Evolutionary conservation across 345 rosid genomes (phyloP).

Genomic region (Citrus sp.): DNA sequence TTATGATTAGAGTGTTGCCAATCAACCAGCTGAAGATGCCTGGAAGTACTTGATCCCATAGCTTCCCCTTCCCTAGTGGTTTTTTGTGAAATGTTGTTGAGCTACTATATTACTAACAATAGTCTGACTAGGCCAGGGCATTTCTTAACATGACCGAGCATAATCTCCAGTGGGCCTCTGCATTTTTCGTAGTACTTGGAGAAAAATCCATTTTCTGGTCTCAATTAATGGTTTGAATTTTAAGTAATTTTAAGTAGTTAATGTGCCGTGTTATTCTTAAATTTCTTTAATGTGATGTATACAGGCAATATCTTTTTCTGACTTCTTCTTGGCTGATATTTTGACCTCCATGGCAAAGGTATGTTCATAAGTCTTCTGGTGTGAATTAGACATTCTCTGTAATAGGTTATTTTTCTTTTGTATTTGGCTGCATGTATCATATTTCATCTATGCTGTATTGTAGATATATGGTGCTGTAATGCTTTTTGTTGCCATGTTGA

Average conservation of each 20-base stretch:
- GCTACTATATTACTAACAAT: not conserved
- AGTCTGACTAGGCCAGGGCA: not conserved
- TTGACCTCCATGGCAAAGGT: slow-evolving; percentile 97
- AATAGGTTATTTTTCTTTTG: not conserved
- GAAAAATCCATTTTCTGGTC: not conserved
- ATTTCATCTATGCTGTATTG: not conserved
- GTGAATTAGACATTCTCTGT: not conserved
- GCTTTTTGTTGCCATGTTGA: not conserved
- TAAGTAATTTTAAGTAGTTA: not conserved
- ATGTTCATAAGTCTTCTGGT: not conserved
- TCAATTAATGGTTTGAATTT: slow-evolving; percentile 2
- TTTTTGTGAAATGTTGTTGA: not conserved
- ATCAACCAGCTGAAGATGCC: not conserved
- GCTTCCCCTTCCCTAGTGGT: not conserved
- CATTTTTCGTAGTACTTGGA: not conserved
- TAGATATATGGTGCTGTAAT: not conserved
- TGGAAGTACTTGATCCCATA: not conserved
- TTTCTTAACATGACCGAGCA: not conserved
- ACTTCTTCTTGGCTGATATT: slow-evolving; percentile 94
- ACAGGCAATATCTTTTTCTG: slow-evolving; percentile 83
- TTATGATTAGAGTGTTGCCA: not conserved
- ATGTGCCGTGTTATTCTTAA: not conserved
- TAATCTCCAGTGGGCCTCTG: not conserved
- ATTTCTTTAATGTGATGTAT: slow-evolving; percentile 13
- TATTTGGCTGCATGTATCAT: not conserved